Conservation (phyloP, 495 filamentous ascomycete genomes). For the Schizothecium vesticola region DNA sequence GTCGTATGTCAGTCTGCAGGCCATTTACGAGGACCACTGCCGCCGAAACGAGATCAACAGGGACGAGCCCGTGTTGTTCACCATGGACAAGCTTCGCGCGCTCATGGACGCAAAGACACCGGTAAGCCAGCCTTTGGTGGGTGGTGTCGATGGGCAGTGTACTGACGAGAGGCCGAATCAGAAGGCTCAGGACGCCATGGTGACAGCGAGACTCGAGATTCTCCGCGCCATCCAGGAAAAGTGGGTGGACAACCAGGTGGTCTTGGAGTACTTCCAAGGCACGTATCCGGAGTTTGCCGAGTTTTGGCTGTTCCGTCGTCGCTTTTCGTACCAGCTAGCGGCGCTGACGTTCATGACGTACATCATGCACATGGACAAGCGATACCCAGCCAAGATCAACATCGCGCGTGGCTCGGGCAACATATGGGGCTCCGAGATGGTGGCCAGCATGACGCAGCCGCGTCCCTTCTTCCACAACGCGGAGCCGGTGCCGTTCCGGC, state of each 20-base stretch:
- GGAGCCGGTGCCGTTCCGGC: slow-evolving; percentile 92
- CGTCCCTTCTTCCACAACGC: slow-evolving; percentile 89
- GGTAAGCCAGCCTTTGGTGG: slow-evolving; percentile 37
- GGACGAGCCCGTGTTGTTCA: slow-evolving; percentile 91
- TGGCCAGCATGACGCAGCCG: slow-evolving; percentile 70
- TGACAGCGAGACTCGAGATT: slow-evolving; percentile 71
- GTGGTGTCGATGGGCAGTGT: neutral
- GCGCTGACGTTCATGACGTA: slow-evolving; percentile 98
- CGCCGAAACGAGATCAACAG: slow-evolving; percentile 77
- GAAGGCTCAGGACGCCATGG: slow-evolving; percentile 61
- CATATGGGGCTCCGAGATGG: slow-evolving; percentile 92
- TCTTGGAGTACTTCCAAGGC: slow-evolving; percentile 83
- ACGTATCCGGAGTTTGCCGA: slow-evolving; percentile 86
- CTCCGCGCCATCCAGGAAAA: slow-evolving; percentile 87
- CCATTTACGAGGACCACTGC: slow-evolving; percentile 93
- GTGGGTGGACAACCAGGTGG: slow-evolving; percentile 74
- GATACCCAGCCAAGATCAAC: slow-evolving; percentile 90
- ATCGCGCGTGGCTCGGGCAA: slow-evolving; percentile 86
- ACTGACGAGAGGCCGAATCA: slow-evolving; percentile 33
- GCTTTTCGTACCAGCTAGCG: slow-evolving; percentile 95
- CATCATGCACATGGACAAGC: slow-evolving; percentile 88
- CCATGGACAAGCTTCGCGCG: slow-evolving; percentile 83
- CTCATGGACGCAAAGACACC: slow-evolving; percentile 61
- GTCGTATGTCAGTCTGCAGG: slow-evolving; percentile 90
- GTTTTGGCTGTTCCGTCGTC: slow-evolving; percentile 96